Evolutionary conservation across 2,329 filamentous ascomycete species (phyloP).

Genomic region (Aspergillus terreus): DNA sequence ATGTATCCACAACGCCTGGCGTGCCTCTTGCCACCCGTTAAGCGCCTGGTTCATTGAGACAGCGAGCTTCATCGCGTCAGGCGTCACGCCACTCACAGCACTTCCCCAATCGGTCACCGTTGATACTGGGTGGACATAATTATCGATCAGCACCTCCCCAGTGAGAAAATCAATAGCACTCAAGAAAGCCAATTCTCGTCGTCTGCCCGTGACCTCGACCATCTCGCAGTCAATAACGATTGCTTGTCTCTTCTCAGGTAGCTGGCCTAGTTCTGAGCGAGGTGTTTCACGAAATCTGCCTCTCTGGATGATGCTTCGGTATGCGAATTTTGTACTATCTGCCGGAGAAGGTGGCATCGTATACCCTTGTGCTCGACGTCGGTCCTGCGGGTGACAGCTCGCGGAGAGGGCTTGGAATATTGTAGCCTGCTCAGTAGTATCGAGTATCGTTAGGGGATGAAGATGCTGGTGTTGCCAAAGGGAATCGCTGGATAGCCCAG

Average conservation of each 20-base stretch:
- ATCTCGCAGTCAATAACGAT: conserved; percentile 51
- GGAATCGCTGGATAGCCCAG: no score
- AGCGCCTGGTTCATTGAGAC: conserved; percentile 29
- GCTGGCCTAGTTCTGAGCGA: not conserved
- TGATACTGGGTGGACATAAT: conserved; percentile 36
- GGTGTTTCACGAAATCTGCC: not conserved
- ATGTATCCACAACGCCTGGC: conserved; percentile 39
- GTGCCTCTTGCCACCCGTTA: conserved; percentile 42
- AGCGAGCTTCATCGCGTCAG: conserved; percentile 29
- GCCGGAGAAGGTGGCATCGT: no score
- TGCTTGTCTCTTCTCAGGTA: conserved; percentile 13
- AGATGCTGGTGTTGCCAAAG: no score
- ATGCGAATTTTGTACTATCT: no score
- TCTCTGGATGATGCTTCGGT: not conserved
- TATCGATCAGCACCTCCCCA: conserved; percentile 45
- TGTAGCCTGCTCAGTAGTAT: no score
- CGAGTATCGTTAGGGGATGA: no score
- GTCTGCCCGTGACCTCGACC: conserved; percentile 33
- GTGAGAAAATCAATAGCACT: conserved; percentile 46
- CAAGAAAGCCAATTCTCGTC: conserved; percentile 34
- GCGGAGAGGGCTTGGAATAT: no score
- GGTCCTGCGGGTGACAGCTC: no score
- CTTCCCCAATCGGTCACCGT: conserved; percentile 37
- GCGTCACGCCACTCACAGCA: conserved; percentile 39
- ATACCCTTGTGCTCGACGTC: no score